Base-by-base conservation (phyloP, 108 stramenopile species). In the Cyclotella cryptica region DNA sequence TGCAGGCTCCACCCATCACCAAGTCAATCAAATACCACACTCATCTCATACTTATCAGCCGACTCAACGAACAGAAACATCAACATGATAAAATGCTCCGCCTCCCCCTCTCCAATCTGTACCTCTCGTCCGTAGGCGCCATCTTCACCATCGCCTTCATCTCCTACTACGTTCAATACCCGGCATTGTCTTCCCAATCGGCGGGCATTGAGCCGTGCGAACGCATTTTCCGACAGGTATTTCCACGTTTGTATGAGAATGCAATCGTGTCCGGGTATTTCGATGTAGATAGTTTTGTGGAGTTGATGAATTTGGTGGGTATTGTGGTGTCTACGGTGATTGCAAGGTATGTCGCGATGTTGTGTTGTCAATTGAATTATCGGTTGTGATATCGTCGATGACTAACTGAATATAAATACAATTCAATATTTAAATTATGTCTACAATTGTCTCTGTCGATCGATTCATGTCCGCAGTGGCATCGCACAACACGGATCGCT, bases 131-230 rank as follows among this genome's bases (percentile, higher is more conserved):
- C 18, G 30, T 84, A 19, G 74, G 78, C 27, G 17, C 19, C 45
- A 85, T 85, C 21, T 84, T 68, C 64, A 67, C 85, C 15, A 72
- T 85, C 28, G 86, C 89, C 13, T 86, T 78, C 57, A 59, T 80
- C 29, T 87, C 86, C 19, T 86, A 82, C 61, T 88, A 84, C 45
- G 78, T 74, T 19, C 85, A 87, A 58, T 88, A 74, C 63, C 84
- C 85, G 2, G 86, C 87, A 42, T 78, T 90, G 19, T 71, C 84
- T 26, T 78, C 80, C 21, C 14, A 15, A 30, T 72, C 81, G 35
- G 2, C 35, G 14, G 73, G 72, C 3, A 80, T 89, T 44, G 85
- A 86, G 63, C 86, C 88, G n/a, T 68, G 74, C 10, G 40, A 28
- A n/a, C 52, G 30, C 21, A 43, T 71, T 7, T 75, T 85, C 45